Conservation (phyloP, 495 filamentous ascomycete species). For the Jackrogersella multiformis region DNA sequence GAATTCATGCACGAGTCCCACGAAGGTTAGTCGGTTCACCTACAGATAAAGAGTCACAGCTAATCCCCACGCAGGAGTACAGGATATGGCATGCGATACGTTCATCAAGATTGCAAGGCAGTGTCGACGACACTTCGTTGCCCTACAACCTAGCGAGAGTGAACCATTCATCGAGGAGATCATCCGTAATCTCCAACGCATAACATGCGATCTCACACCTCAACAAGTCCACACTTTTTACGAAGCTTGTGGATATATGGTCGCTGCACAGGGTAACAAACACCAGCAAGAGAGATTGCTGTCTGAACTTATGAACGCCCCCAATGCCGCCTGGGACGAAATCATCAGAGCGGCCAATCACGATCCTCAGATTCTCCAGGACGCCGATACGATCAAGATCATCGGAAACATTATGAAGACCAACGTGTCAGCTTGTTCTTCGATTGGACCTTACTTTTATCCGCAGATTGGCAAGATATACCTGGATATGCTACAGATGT, state of each 20-base stretch:
- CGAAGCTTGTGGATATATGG: conserved; percentile 99
- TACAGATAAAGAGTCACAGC: conserved; percentile 2
- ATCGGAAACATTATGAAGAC: conserved; percentile 99
- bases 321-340: conserved; percentile 92
- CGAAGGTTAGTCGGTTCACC: conserved; percentile 70
- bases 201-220: conserved; percentile 91
- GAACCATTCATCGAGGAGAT: conserved; percentile 99
- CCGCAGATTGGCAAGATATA: conserved; percentile 99
- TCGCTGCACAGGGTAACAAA: conserved; percentile 94
- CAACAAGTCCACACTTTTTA: conserved; percentile 99
- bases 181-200: conserved; percentile 91
- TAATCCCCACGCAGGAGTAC: conserved; percentile 71
- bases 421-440: conserved; percentile 95
- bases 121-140: conserved; percentile 97
- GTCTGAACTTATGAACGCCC: conserved; percentile 88
- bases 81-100: conserved; percentile 99
- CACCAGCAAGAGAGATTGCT: conserved; percentile 89
- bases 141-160: conserved; percentile 89
- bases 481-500: conserved; percentile 99
- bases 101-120: conserved; percentile 99
- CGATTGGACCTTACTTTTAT: conserved; percentile 96
- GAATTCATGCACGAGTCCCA: conserved; percentile 99
- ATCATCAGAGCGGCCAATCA: conserved; percentile 88
- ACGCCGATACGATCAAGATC: conserved; percentile 94
- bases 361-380: conserved; percentile 83